Percentiles rank a stretch among this genome's conserved stretches.
These are phyloP conservation scores for Globisporangium radiosum DNA, from an alignment of 352 stramenopile species.

Conservation along the genomic window DNA sequence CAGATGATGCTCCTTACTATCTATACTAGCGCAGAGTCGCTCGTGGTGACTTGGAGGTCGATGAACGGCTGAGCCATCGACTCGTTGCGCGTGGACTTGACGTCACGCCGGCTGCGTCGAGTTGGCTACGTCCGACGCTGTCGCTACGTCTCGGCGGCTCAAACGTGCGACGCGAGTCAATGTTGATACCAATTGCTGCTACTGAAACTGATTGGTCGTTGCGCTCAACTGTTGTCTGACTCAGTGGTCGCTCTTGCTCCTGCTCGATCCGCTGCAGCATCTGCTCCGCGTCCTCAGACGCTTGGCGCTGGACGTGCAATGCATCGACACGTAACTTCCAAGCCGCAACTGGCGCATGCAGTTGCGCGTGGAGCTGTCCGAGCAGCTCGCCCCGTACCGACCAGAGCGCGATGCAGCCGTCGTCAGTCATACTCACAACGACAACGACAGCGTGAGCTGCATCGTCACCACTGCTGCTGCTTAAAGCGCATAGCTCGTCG, in stretches of 20 bases:
- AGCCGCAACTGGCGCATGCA: background rate
- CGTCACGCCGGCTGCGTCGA: too few relatives aligned
- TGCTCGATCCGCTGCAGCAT: conserved; percentile 8
- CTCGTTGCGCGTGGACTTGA: too few relatives aligned
- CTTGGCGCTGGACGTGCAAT: background rate
- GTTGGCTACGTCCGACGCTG: too few relatives aligned
- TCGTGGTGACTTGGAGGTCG: too few relatives aligned
- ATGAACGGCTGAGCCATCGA: too few relatives aligned
- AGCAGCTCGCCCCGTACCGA: conserved; percentile 23
- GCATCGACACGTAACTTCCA: conserved; percentile 10
- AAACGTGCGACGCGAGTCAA: too few relatives aligned
- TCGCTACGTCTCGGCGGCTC: too few relatives aligned
- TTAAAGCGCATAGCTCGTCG: conserved; percentile 1
- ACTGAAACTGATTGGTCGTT: background rate
- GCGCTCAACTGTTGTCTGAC: background rate
- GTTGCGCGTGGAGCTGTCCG: conserved; percentile 16
- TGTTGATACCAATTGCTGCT: too few relatives aligned
- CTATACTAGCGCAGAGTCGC: too few relatives aligned
- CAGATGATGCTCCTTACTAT: too few relatives aligned
- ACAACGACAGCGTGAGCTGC: conserved; percentile 5
- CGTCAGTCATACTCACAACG: conserved; percentile 23
- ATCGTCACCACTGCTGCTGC: too few relatives aligned
- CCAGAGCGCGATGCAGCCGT: conserved; percentile 28
- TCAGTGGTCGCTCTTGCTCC: conserved; percentile 1
- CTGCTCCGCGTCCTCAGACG: conserved; percentile 2